Evolutionary conservation across 1,284 basidiomycete species (phyloP), one percentile per base, ranked within the genome.

Genomic region (Moesziomyces aphidis): DNA sequence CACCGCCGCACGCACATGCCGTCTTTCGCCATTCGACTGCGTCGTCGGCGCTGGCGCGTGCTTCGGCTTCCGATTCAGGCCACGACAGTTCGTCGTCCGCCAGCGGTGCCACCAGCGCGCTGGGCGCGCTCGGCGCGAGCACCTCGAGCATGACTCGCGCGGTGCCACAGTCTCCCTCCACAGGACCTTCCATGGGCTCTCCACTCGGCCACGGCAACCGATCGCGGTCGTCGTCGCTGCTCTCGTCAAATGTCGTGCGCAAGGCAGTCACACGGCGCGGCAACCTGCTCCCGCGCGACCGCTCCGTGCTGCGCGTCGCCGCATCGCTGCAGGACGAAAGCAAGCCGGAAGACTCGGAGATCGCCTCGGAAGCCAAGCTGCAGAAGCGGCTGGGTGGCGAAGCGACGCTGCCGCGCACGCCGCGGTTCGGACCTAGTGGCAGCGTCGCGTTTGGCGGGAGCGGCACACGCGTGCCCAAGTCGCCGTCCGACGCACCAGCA

Each of bases 321-420:
- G 82, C 80, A 47, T 70, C 75, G 9, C 56, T 83, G 3, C 71
- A 73, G 26, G 82, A 81, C 50, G 82, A 83, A 42, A 61, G 45
- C 49, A 63, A 65, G 21, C 82, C 82, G 0, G 57, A 68, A 42
- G 79, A 81, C 34, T 76, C 70, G 4, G 82, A 83, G 43, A 72
- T 82, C 24, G 81, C 81, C 6, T 82, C 80, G 1, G 82, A 83
- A 53, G 82, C 82, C 39, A 80, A 80, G 45, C 72, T 83, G 17
- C 79, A 77, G 62, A 78, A 81, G 26, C 57, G 63, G 15, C 58
- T 83, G 8, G 64, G 70, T 0, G 79, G 73, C 24, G 62, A 76
- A 10, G 57, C 65, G 3, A 64, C 61, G 36, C 34, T 76, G 7
- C 73, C 73, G 11, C 69, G 68, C 48, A 68, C 73, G 3, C 73